Evolutionary conservation across 768 basidiomycete species (phyloP).

Genomic region (Mrakia blollopis): DNA sequence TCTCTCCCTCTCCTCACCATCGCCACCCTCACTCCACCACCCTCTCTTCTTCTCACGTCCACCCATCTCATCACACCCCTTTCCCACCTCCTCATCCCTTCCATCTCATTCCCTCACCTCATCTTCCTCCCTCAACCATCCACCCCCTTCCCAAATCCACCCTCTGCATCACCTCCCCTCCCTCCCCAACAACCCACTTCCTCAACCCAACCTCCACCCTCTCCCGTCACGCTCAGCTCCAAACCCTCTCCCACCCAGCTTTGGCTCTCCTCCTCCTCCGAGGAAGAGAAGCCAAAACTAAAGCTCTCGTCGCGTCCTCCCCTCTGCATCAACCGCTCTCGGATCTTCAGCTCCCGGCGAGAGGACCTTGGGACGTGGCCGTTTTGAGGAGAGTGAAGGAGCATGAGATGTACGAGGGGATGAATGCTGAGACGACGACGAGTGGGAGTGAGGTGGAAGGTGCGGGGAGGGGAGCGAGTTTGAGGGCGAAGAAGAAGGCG

Average conservation of each 20-base stretch:
- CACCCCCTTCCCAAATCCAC: too few species aligned
- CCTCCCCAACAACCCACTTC: neutral
- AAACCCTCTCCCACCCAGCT: constrained; percentile 63
- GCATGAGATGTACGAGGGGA: constrained; percentile 33
- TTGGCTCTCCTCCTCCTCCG: constrained; percentile 74
- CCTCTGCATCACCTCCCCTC: neutral
- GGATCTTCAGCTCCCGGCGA: constrained; percentile 50
- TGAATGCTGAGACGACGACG: constrained; percentile 36
- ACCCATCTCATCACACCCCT: neutral
- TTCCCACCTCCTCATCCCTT: constrained; percentile 39
- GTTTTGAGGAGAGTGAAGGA: constrained; percentile 65
- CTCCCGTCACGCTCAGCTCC: neutral
- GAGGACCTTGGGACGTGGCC: constrained; percentile 68
- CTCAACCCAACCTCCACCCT: neutral
- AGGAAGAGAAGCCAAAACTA: constrained; percentile 66
- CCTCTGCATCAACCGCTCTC: constrained; percentile 80
- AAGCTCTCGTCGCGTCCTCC: constrained; percentile 73
- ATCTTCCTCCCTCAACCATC: too few species aligned
- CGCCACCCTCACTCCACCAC: neutral
- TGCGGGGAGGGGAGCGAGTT: constrained; percentile 11
- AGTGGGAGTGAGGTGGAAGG: constrained; percentile 22
- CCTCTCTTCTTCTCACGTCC: neutral
- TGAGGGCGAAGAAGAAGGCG: constrained; percentile 22
- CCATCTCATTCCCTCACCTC: constrained; percentile 38
- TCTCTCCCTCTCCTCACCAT: constrained; percentile 49